phyloP scores from a whole-genome alignment of 2,329 filamentous ascomycete species.

The Talaromyces funiculosus region DNA sequence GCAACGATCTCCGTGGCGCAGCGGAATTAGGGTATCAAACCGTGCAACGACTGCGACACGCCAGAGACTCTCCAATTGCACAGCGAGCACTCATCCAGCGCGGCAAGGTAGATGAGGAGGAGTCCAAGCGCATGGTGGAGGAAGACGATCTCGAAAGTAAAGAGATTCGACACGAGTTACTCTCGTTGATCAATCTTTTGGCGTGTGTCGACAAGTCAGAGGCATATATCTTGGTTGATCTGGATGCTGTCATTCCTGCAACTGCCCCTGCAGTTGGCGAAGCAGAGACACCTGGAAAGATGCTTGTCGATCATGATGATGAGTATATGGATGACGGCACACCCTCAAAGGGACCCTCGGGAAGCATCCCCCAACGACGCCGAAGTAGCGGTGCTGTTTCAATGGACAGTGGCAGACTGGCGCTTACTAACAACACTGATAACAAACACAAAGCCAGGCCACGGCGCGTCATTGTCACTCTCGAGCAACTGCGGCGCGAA shows the following conservation, averaged over 20 bases:
- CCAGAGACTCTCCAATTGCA: conserved; percentile 28
- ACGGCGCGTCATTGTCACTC: conserved; percentile 72
- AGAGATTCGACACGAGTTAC: conserved; percentile 61
- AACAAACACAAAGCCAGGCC: conserved; percentile 24
- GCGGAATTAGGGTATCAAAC: conserved; percentile 54
- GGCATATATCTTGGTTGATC: conserved; percentile 62
- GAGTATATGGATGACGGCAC: conserved; percentile 36
- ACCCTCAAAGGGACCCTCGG: conserved; percentile 15
- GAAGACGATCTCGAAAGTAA: conserved; percentile 48
- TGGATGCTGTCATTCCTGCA: conserved; percentile 23
- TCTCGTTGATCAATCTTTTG: conserved; percentile 89
- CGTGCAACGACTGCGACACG: conserved; percentile 46
- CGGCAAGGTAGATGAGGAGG: conserved; percentile 27
- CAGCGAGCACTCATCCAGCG: conserved; percentile 33
- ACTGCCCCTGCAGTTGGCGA: conserved; percentile 6
- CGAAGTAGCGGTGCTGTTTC: conserved; percentile 11
- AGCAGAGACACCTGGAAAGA: conserved; percentile 40
- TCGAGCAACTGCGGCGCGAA: conserved; percentile 79
- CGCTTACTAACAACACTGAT: conserved; percentile 4
- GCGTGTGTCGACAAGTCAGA: conserved; percentile 78
- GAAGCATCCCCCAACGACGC: not conserved
- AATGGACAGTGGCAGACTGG: not conserved
- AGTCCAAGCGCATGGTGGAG: conserved; percentile 25
- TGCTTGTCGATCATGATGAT: conserved; percentile 35
- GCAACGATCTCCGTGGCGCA: conserved; percentile 78